Evolutionary conservation across 1,284 basidiomycete species (phyloP).

Genomic region (Cystobasidiaceae sp.): DNA sequence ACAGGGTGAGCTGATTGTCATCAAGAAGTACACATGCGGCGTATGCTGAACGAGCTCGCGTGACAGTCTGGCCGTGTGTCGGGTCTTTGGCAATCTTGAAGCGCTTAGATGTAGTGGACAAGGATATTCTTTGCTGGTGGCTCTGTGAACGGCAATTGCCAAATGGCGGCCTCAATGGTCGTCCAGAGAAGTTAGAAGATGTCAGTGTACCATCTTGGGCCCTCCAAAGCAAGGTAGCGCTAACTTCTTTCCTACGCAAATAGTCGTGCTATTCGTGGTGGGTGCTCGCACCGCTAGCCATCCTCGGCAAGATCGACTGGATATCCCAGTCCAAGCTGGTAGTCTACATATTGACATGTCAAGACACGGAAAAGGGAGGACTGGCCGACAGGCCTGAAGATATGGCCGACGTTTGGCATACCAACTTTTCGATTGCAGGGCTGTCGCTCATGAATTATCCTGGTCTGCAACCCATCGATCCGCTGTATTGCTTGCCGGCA

Average conservation of each 20-base stretch:
- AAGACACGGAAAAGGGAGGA: constrained; percentile 86
- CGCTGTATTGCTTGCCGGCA: constrained; percentile 93
- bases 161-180: constrained; percentile 87
- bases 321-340: constrained; percentile 79
- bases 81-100: constrained; percentile 82
- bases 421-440: constrained; percentile 84
- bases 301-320: constrained; percentile 78
- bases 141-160: constrained; percentile 86
- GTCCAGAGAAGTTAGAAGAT: constrained; percentile 97
- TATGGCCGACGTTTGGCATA: constrained; percentile 95
- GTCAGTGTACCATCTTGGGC: constrained; percentile 52
- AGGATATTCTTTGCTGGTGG: constrained; percentile 79
- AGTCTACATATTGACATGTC: constrained; percentile 79
- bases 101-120: constrained; percentile 66
- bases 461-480: constrained; percentile 75
- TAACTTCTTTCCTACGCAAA: no score
- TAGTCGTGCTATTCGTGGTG: constrained; percentile 99
- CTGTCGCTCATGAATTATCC: constrained; percentile 86
- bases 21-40: no score
- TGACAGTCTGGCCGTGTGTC: constrained; percentile 79
- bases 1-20: constrained; percentile 59
- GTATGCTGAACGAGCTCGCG: not conserved
- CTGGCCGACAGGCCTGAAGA: constrained; percentile 92
- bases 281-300: constrained; percentile 84
- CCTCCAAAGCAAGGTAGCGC: no score